Conservation (phyloP, 2,329 filamentous ascomycete genomes). For the Neocucurbitaria cava region DNA sequence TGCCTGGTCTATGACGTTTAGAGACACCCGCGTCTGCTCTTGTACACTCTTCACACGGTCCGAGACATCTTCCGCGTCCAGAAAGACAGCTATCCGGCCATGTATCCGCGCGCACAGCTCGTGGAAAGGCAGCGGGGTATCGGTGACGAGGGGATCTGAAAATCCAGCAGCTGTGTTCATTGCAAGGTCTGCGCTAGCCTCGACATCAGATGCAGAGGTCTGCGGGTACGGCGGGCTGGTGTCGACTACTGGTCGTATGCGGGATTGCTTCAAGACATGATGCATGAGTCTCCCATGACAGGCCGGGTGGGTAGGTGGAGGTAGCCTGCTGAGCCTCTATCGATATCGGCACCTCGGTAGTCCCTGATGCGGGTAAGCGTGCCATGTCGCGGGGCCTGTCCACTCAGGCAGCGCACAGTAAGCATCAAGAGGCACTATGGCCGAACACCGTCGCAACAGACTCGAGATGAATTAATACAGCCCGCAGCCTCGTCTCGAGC, state of each 20-base stretch:
- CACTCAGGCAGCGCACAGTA: constrained; percentile 23
- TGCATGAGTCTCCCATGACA: constrained; percentile 23
- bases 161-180: constrained; percentile 45
- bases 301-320: constrained; percentile 21
- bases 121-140: constrained; percentile 56
- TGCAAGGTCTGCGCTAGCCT: constrained; percentile 39
- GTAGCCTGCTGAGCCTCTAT: constrained; percentile 19
- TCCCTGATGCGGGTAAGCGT: constrained; percentile 21
- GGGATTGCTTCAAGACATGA: constrained; percentile 30
- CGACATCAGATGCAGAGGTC: constrained; percentile 41
- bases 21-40: constrained; percentile 73
- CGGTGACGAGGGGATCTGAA: constrained; percentile 46
- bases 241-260: constrained; percentile 25
- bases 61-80: constrained; percentile 65
- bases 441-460: constrained; percentile 9
- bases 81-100: constrained; percentile 68
- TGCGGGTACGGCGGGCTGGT: constrained; percentile 18
- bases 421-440: constrained; percentile 8
- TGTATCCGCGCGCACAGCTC: constrained; percentile 61
- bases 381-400: constrained; percentile 5
- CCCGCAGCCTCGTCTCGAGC: constrained; percentile 17
- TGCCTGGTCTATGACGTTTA: constrained; percentile 77
- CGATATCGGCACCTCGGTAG: constrained; percentile 29
- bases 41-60: constrained; percentile 71
- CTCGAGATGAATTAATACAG: not conserved